Evolutionary conservation across 208 protist genomes (phyloP).

Genomic region (Trypanosoma rangeli): DNA sequence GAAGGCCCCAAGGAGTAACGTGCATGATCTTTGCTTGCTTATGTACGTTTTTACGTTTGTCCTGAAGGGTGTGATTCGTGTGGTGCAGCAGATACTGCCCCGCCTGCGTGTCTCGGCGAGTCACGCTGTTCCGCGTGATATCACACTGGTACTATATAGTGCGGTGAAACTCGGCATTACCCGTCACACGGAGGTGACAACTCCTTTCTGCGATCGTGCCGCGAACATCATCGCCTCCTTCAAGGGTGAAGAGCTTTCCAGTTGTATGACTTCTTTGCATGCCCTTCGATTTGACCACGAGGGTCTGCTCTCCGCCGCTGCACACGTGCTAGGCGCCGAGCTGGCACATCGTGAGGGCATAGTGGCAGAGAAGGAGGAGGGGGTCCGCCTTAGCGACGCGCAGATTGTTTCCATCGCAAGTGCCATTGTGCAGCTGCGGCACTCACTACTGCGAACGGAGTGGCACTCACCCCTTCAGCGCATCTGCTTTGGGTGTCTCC

Average conservation of each 20-base stretch:
- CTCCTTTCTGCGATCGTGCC: slow-evolving; percentile 68
- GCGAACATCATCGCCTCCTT: slow-evolving; percentile 52
- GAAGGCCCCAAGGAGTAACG: slow-evolving; percentile 45
- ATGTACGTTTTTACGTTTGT: slow-evolving; percentile 86
- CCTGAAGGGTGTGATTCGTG: slow-evolving; percentile 72
- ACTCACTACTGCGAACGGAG: slow-evolving; percentile 8
- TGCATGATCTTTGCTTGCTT: slow-evolving; percentile 73
- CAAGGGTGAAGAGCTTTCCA: slow-evolving; percentile 60
- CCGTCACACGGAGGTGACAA: slow-evolving; percentile 50
- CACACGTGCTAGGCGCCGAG: slow-evolving; percentile 16
- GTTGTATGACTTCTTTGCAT: slow-evolving; percentile 71
- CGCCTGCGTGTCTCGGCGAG: slow-evolving; percentile 67
- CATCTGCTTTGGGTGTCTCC: slow-evolving; percentile 15
- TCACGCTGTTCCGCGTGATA: slow-evolving; percentile 54
- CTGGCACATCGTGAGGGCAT: slow-evolving; percentile 17
- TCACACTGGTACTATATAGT: slow-evolving; percentile 75
- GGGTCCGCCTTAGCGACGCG: slow-evolving; percentile 13
- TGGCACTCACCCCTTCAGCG: slow-evolving; percentile 26
- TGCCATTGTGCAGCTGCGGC: slow-evolving; percentile 24
- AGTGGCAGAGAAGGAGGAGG: neutral
- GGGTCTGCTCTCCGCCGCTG: slow-evolving; percentile 30
- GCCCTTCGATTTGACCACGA: slow-evolving; percentile 34
- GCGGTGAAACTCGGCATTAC: slow-evolving; percentile 65
- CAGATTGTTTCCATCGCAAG: slow-evolving; percentile 27
- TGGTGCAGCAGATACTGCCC: slow-evolving; percentile 79